Evolutionary conservation across 176 grass and related monocot species (phyloP).

Genomic region (Pontederia crassipes): DNA sequence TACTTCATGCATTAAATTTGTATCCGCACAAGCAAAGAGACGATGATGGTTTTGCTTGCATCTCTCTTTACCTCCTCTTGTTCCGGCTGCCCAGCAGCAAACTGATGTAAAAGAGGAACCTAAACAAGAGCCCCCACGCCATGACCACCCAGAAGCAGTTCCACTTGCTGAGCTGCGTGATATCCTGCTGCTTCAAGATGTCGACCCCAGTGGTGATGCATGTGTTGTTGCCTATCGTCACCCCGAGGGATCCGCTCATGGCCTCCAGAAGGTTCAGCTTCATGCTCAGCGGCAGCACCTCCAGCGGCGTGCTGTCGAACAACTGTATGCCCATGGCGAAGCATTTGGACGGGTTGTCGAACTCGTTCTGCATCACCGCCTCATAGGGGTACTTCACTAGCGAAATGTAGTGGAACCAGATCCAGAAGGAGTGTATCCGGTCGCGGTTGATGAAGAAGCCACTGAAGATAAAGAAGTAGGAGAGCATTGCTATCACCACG

Average conservation of each 20-base stretch:
- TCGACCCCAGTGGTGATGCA: not conserved
- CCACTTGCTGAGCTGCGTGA: slow-evolving; percentile 4
- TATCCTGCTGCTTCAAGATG: not conserved
- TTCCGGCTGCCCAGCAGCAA: not conserved
- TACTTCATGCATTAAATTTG: no score
- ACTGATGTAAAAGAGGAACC: slow-evolving; percentile 1
- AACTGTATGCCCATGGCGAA: not conserved
- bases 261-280: not conserved
- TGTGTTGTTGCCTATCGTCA: not conserved
- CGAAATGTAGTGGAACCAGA: slow-evolving; percentile 92
- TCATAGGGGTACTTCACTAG: slow-evolving; percentile 83
- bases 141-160: not conserved
- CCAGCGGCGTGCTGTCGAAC: not conserved
- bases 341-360: slow-evolving; percentile 5
- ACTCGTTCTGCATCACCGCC: slow-evolving; percentile 81
- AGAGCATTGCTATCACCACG: not conserved
- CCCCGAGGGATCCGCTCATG: not conserved
- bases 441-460: slow-evolving; percentile 9
- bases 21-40: no score
- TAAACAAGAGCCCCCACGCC: slow-evolving; percentile 7
- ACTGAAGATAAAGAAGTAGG: slow-evolving; percentile 9
- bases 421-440: slow-evolving; percentile 37
- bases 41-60: no score
- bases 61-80: not conserved
- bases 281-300: not conserved